A percentile compares a stretch with the other conserved stretches of the same genome.
These are phyloP conservation scores for Trichosporon ovoides DNA, from an alignment of 1,284 basidiomycete genomes.

Conservation along the genomic window DNA sequence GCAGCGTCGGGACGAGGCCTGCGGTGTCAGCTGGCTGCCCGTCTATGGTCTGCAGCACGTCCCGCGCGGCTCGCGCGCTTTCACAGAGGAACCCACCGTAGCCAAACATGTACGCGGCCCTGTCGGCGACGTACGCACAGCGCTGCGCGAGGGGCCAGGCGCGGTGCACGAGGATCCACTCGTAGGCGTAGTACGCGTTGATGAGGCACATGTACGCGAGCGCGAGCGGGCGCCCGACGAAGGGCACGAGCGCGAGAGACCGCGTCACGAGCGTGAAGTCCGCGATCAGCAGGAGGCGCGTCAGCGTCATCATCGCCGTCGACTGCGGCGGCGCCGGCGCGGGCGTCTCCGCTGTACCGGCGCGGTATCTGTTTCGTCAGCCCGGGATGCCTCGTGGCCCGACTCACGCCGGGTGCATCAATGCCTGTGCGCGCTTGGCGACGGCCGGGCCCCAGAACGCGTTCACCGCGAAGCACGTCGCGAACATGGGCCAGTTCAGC, in stretches of 20 bases:
- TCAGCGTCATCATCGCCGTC: constrained; percentile 27
- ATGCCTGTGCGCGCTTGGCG: constrained; percentile 38
- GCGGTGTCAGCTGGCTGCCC: not conserved
- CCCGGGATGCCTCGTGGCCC: no score
- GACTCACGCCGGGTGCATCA: constrained; percentile 41
- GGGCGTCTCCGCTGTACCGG: constrained; percentile 24
- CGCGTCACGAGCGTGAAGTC: constrained; percentile 46
- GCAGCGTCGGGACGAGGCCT: constrained; percentile 41
- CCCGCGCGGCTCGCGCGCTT: no score
- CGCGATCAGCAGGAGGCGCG: constrained; percentile 42
- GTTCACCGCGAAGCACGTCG: constrained; percentile 47
- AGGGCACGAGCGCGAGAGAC: constrained; percentile 38
- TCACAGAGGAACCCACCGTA: constrained; percentile 38
- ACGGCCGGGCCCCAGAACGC: constrained; percentile 45
- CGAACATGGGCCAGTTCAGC: constrained; percentile 46
- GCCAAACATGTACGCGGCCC: constrained; percentile 43
- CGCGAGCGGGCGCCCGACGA: constrained; percentile 31
- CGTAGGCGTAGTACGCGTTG: constrained; percentile 48
- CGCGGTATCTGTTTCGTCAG: constrained; percentile 35
- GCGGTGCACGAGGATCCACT: constrained; percentile 42
- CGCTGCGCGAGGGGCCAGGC: constrained; percentile 40
- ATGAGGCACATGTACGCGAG: constrained; percentile 45
- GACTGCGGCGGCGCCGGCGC: constrained; percentile 1
- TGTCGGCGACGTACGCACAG: constrained; percentile 38
- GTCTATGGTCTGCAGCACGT: no score